Conservation (phyloP, 1,284 basidiomycete genomes). For the Pseudozyma thailandica region DNA sequence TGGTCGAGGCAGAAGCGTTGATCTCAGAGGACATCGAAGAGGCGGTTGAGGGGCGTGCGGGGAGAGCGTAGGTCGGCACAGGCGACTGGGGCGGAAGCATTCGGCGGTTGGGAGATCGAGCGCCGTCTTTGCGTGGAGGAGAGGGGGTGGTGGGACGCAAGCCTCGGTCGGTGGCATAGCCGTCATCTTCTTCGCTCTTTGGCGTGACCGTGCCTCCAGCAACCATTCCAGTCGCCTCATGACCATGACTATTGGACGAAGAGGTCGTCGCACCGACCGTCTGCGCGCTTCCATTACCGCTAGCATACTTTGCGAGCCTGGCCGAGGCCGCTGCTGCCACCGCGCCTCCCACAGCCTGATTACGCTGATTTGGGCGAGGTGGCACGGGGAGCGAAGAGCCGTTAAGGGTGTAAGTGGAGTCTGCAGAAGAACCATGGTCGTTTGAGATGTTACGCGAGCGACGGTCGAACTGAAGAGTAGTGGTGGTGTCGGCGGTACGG, state of each 20-base stretch:
- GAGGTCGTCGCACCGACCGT: neutral
- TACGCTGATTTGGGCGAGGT: constrained; percentile 11
- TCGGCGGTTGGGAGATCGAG: neutral
- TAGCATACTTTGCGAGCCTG: neutral
- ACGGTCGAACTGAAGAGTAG: constrained; percentile 3
- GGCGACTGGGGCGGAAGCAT: constrained; percentile 14
- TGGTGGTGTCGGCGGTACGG: neutral
- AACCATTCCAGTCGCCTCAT: neutral
- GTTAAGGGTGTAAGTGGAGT: constrained; percentile 3
- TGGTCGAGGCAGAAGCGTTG: neutral
- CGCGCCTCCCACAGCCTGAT: neutral
- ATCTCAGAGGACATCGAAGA: too few relatives aligned
- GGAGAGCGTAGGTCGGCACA: constrained; percentile 15
- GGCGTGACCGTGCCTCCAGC: neutral
- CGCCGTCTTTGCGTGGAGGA: neutral
- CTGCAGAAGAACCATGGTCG: constrained; percentile 2
- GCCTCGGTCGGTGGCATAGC: constrained; percentile 17
- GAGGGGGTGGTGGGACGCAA: neutral
- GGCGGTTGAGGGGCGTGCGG: constrained; percentile 4
- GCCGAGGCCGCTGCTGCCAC: neutral
- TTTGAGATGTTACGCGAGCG: neutral
- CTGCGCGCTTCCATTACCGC: too few relatives aligned
- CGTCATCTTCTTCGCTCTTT: constrained; percentile 6
- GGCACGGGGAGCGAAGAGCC: constrained; percentile 23
- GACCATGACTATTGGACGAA: neutral